phyloP scores from a whole-genome alignment of 2,329 filamentous ascomycete genomes.

The Septoria petroselini region DNA sequence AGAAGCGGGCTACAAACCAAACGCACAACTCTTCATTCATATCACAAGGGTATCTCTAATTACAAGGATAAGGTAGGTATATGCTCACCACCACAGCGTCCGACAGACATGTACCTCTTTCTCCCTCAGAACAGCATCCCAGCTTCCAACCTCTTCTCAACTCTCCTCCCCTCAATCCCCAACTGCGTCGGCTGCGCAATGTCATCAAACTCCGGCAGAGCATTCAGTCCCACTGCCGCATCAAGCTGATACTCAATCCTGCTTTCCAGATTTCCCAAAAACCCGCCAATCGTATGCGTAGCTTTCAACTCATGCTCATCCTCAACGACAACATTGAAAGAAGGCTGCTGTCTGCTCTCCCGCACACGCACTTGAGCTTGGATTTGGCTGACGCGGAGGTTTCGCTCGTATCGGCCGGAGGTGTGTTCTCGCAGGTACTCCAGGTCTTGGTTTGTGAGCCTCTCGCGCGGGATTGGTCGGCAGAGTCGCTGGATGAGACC shows the following conservation, averaged over 20 bases:
- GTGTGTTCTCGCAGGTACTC: constrained; percentile 17
- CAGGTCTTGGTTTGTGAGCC: constrained; percentile 49
- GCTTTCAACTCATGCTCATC: constrained; percentile 49
- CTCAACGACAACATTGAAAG: constrained; percentile 58
- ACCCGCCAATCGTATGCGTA: constrained; percentile 59
- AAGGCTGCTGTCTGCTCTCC: constrained; percentile 52
- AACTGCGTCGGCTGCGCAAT: constrained; percentile 16
- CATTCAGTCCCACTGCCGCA: constrained; percentile 47
- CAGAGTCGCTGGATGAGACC: constrained; percentile 68
- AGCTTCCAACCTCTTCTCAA: constrained; percentile 6
- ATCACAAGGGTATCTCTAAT: background rate
- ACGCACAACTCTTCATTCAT: background rate
- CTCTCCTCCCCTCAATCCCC: constrained; percentile 8
- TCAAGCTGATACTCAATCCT: constrained; percentile 59
- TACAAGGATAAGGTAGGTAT: background rate
- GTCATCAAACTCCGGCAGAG: constrained; percentile 27
- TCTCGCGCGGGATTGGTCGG: constrained; percentile 56
- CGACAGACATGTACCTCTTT: background rate
- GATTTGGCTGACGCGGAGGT: constrained; percentile 50
- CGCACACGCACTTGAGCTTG: constrained; percentile 66
- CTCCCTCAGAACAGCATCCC: constrained; percentile 6
- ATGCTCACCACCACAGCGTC: background rate
- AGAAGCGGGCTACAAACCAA: too few relatives aligned
- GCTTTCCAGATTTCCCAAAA: constrained; percentile 59
- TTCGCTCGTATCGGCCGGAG: constrained; percentile 21